These are phyloP conservation scores for Ustilago lituana DNA, from an alignment of 1,284 basidiomycete genomes.

Conservation along the genomic window DNA sequence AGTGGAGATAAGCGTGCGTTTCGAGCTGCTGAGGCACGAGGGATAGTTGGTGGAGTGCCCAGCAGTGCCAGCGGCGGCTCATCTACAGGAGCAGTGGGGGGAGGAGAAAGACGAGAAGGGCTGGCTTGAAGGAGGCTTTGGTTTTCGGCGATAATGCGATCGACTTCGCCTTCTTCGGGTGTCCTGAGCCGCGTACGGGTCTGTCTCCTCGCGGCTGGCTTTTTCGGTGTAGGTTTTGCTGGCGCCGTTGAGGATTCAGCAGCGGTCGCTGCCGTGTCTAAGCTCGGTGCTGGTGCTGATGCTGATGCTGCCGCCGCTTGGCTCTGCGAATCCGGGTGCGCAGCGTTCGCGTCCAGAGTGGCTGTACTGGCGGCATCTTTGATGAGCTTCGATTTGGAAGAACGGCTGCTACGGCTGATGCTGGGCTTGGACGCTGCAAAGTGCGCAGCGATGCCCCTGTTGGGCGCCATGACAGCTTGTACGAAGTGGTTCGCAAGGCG, in stretches of 20 bases:
- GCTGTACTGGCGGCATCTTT: constrained; percentile 5
- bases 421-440: constrained; percentile 32
- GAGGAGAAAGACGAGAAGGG: constrained; percentile 10
- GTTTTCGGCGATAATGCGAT: constrained; percentile 38
- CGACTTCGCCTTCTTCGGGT: constrained; percentile 40
- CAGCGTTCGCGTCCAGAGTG: too few species aligned
- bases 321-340: too few species aligned
- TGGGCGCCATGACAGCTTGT: constrained; percentile 23
- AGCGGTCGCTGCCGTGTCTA: background rate
- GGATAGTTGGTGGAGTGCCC: constrained; percentile 36
- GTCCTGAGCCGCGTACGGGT: constrained; percentile 26
- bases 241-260: background rate
- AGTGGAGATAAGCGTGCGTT: constrained; percentile 29
- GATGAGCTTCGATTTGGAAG: constrained; percentile 12
- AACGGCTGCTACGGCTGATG: constrained; percentile 20
- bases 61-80: constrained; percentile 8
- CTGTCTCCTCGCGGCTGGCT: constrained; percentile 12
- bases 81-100: background rate
- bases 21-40: constrained; percentile 5
- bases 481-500: background rate
- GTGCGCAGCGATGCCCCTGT: constrained; percentile 33
- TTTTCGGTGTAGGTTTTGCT: constrained; percentile 14
- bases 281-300: background rate
- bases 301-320: background rate
- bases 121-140: constrained; percentile 8